Base-by-base conservation (phyloP, 805 yeast species). In the Brettanomyces sp. region DNA sequence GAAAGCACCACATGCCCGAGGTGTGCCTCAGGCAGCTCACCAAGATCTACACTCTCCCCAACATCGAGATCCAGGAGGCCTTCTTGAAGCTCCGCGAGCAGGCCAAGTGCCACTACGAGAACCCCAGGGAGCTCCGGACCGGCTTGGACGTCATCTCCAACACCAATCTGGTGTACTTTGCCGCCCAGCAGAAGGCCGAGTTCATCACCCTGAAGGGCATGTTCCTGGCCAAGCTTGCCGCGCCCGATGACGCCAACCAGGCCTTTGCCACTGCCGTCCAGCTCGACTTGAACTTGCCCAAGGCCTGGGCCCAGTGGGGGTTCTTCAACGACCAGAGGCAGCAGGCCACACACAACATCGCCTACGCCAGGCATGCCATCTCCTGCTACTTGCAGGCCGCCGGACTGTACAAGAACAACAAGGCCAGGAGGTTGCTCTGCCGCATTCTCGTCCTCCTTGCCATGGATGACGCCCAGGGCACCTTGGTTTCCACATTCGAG, bases 271-370 rank as follows among this genome's bases (percentile, higher is more conserved):
- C 97, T 2, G 96, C 99, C 1, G 97, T 93, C 18, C 98, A 93
- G 63, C 81, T 93, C 47, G 99, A 95, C 58, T 74, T 91, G 54
- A 88, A 90, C 56, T 66, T 93, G 41, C 96, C 98, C 1, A 91
- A 93, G 62, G 98, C 99, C 0, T 93, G 99, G 99, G 98, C 97
- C 3, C 97, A 95, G 62, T 93, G 99, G 99, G 99, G 99, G 49
- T 80, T 82, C 60, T 93, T 88, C 68, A 90, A 90, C 60, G 99
- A 93, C 55, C 77, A 82, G 28, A 72, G 96, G 38, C 81, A 88
- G 62, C 85, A 86, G 53, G 95, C 88, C 53, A 82, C 82, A 49
- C 77, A 70, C 43, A 95, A 87, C 56, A 80, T 85, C 66, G 77
- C 79, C 22, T 82, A 79, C 64, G 99, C 98, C 18, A 84, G 88